Evolutionary conservation across 371 early-diverging fungal species (phyloP).

Genomic region (Mitosporidium daphniae): DNA sequence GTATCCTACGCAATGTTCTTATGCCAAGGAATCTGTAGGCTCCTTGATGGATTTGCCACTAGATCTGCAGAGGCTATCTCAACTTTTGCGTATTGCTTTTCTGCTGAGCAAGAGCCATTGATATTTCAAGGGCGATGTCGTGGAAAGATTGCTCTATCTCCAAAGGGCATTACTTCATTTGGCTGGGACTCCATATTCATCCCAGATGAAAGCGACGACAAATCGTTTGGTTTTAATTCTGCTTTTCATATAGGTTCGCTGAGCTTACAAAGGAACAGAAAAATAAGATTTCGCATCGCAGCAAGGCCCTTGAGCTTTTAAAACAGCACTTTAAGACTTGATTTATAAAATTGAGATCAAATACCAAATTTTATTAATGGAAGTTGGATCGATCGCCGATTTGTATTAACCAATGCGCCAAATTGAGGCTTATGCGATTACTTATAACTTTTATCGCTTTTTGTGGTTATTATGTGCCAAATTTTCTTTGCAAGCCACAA

Average conservation of each 20-base stretch:
- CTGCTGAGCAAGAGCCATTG: constrained; percentile 41
- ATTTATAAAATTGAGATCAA: no score
- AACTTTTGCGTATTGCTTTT: constrained; percentile 43
- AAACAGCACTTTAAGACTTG: no score
- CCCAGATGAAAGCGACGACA: no score
- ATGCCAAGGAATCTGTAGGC: constrained; percentile 19
- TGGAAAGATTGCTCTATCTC: constrained; percentile 42
- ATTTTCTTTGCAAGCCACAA: constrained; percentile 43
- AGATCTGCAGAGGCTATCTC: constrained; percentile 45
- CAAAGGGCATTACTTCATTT: constrained; percentile 42
- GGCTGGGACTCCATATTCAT: constrained; percentile 82
- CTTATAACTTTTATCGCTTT: no score
- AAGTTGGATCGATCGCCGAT: no score
- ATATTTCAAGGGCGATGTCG: constrained; percentile 47
- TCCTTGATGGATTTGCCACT: constrained; percentile 46
- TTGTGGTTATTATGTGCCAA: constrained; percentile 22
- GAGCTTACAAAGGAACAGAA: constrained; percentile 40
- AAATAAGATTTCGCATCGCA: constrained; percentile 56
- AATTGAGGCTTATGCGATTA: no score
- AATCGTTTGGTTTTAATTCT: constrained; percentile 23
- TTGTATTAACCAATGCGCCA: no score
- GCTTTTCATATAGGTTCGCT: constrained; percentile 15
- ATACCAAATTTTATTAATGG: no score
- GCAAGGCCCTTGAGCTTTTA: constrained; percentile 24
- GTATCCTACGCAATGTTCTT: constrained; percentile 3